Percentiles rank a stretch among this genome's conserved stretches.
These are phyloP conservation scores for Vigna radiata DNA, from an alignment of 306 rosid genomes.

Conservation along the genomic window DNA sequence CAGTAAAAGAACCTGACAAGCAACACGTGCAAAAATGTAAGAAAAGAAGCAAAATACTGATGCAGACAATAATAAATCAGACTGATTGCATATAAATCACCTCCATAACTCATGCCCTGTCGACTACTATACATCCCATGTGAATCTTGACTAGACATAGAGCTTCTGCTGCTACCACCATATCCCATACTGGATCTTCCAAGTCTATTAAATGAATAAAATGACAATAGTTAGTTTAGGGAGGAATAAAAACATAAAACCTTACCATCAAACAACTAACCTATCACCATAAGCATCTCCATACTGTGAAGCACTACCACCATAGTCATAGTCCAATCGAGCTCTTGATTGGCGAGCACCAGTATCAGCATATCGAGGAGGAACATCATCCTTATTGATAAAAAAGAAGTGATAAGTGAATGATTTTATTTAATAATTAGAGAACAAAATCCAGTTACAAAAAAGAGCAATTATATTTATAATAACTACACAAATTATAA, in stretches of 20 bases:
- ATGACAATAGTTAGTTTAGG: background rate
- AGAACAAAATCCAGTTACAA: background rate
- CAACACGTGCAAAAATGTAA: slow-evolving; percentile 29
- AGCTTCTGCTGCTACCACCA: slow-evolving; percentile 76
- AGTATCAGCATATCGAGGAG: slow-evolving; percentile 76
- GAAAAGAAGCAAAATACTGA: slow-evolving; percentile 21
- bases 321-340: slow-evolving; percentile 88
- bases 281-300: slow-evolving; percentile 91
- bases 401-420: background rate
- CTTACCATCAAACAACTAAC: slow-evolving; percentile 47
- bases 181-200: slow-evolving; percentile 84
- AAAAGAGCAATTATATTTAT: background rate
- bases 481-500: background rate
- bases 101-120: slow-evolving; percentile 68
- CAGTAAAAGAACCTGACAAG: slow-evolving; percentile 75
- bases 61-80: slow-evolving; percentile 28
- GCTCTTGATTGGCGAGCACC: slow-evolving; percentile 90
- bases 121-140: slow-evolving; percentile 83
- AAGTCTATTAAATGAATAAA: slow-evolving; percentile 50
- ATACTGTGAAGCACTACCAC: slow-evolving; percentile 79
- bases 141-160: slow-evolving; percentile 77
- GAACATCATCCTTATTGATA: slow-evolving; percentile 74
- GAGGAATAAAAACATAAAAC: background rate
- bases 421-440: background rate
- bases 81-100: slow-evolving; percentile 42